Evolutionary conservation across 768 basidiomycete genomes (phyloP), one percentile per base, ranked within the genome.

Genomic region (Cyathus striatus): DNA sequence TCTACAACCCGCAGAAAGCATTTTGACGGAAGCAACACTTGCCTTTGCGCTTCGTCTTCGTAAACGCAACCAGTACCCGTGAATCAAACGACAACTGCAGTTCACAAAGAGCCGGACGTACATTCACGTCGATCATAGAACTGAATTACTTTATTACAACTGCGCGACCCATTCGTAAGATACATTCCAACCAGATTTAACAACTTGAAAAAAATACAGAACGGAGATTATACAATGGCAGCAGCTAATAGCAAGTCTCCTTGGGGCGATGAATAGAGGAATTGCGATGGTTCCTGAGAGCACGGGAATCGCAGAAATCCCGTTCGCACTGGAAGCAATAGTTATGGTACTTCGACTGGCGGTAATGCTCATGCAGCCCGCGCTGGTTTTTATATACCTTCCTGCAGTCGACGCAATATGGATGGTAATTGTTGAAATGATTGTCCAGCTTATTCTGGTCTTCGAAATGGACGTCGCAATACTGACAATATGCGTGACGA

Each of bases 11-110:
- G 40, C 50, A 21, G 50, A 71, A 80, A 6, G 39, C 49, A 16
- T 41, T 44, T 54, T 78, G 70, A 56, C 85, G 86, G 21, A 87
- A 57, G 52, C 76, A 76, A 58, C 84, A 87, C 58, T 87, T 82
- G 56, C 67, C 86, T 5, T 49, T 62, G 5, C 0, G 4, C 0
- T 70, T 73, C 44, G 78, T 79, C 67, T 68, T 77, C 1, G 75
- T 54, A 6, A 51, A 47, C 14, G 27, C 24, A 54, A 21, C 54
- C 36, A 10, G 48, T 21, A 25, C 44, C 43, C 10, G 42, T 25
- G 23, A 10, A 6, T 10, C 21, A 6, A 24, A 54, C 53, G 24
- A 61, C 65, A 6, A 65, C 67, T 43, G 84, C 55, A 25, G 81
- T 67, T 10, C 75, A 73, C 6, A 63, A 49, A 5, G 81, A 76